Percentiles rank a stretch among this genome's conserved stretches.
Evolutionary conservation across 345 rosid species (phyloP).

Genomic region (Hibiscus syriacus): DNA sequence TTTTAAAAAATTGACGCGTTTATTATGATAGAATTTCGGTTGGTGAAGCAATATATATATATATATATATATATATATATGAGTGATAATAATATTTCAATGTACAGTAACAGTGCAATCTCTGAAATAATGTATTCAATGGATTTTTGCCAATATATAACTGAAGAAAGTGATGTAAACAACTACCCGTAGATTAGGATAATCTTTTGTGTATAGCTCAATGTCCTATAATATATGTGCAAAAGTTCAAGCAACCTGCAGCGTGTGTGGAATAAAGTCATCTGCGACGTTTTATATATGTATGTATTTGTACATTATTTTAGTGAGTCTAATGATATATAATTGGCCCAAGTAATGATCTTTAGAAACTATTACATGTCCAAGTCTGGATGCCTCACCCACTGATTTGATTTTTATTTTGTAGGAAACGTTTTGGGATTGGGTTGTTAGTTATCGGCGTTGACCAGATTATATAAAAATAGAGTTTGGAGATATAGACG

Average conservation of each 20-base stretch:
- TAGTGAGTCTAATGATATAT: neutral
- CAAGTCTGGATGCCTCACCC: neutral
- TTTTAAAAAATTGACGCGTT: neutral
- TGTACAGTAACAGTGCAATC: no score
- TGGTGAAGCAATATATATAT: conserved; percentile 5
- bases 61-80: no score
- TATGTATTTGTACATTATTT: neutral
- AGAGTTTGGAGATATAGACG: neutral
- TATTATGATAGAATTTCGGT: conserved; percentile 7
- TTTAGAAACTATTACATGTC: neutral
- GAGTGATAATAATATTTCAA: no score
- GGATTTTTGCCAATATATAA: no score
- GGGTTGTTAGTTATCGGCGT: conserved; percentile 16
- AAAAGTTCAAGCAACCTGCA: neutral
- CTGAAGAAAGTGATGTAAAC: neutral
- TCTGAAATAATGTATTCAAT: no score
- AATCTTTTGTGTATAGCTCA: neutral
- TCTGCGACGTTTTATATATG: neutral
- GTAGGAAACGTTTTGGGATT: conserved; percentile 14
- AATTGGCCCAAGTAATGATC: neutral
- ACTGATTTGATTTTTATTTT: neutral
- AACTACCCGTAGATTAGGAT: neutral
- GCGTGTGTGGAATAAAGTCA: neutral
- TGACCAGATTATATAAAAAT: conserved; percentile 10
- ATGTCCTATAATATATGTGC: neutral